A percentile compares a stretch with the other conserved stretches of the same genome.
These are phyloP conservation scores for Solanum pinnatisectum DNA, from an alignment of 257 asterid species.

Conservation along the genomic window DNA sequence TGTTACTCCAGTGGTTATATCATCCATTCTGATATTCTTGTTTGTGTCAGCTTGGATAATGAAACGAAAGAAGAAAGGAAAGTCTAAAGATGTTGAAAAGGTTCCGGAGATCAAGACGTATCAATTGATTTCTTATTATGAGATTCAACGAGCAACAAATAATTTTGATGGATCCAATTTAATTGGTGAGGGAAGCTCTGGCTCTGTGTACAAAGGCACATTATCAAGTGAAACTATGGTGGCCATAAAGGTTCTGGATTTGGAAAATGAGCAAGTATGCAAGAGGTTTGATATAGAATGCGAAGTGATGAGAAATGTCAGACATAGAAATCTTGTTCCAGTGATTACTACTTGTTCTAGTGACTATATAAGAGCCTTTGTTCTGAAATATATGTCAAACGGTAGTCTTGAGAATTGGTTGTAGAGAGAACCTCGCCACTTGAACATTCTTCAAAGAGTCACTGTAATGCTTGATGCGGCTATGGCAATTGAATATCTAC, in stretches of 20 bases:
- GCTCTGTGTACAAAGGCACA: constrained; percentile 19
- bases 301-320: constrained; percentile 16
- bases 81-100: not conserved
- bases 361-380: constrained; percentile 10
- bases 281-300: constrained; percentile 21
- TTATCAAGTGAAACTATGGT: constrained; percentile 7
- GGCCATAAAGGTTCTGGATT: constrained; percentile 20
- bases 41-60: constrained; percentile 1
- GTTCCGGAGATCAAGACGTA: not conserved
- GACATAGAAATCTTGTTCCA: constrained; percentile 23
- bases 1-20: constrained; percentile 1
- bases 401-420: constrained; percentile 26
- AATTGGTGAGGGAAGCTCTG: constrained; percentile 26
- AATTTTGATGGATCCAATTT: constrained; percentile 13
- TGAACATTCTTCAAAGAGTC: constrained; percentile 13
- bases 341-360: constrained; percentile 21
- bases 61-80: not conserved
- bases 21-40: not conserved
- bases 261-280: constrained; percentile 2
- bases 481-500: constrained; percentile 24
- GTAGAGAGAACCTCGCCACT: not conserved
- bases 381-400: constrained; percentile 23
- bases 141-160: constrained; percentile 20
- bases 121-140: constrained; percentile 4
- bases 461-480: constrained; percentile 19